Conservation (phyloP, 2,329 filamentous ascomycete species). For the Microcera coccophila region DNA sequence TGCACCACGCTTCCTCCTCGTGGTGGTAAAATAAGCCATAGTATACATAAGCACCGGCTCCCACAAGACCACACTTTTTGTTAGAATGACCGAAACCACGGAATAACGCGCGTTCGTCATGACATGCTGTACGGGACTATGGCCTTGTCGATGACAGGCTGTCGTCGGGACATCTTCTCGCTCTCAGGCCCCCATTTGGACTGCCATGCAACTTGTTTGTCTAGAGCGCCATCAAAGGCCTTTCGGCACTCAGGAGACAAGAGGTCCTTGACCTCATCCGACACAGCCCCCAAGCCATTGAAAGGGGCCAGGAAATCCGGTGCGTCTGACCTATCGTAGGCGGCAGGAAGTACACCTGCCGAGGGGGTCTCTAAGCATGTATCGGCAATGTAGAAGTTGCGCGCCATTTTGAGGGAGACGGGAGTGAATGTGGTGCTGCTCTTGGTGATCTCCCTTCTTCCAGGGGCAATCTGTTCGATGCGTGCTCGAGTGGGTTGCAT, state of each 20-base stretch:
- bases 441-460: slow-evolving; percentile 30
- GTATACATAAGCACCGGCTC: background rate
- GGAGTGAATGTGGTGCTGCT: slow-evolving; percentile 42
- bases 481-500: slow-evolving; percentile 88
- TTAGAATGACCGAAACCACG: background rate
- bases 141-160: slow-evolving; percentile 60
- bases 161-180: slow-evolving; percentile 48
- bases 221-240: slow-evolving; percentile 66
- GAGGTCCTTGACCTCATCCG: slow-evolving; percentile 61
- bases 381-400: slow-evolving; percentile 57
- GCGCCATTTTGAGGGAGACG: slow-evolving; percentile 46
- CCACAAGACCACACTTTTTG: background rate
- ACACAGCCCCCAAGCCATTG: slow-evolving; percentile 59
- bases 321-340: slow-evolving; percentile 43
- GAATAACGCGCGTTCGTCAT: slow-evolving; percentile 7
- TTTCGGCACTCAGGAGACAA: slow-evolving; percentile 66
- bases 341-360: slow-evolving; percentile 42
- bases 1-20: too few species aligned
- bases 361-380: slow-evolving; percentile 51
- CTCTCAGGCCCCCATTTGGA: slow-evolving; percentile 68
- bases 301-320: slow-evolving; percentile 50
- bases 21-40: background rate
- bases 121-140: slow-evolving; percentile 56
- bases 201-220: slow-evolving; percentile 68
- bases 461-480: slow-evolving; percentile 66